Evolutionary conservation across 2,329 filamentous ascomycete genomes (phyloP).

Genomic region (Neurospora sp.): DNA sequence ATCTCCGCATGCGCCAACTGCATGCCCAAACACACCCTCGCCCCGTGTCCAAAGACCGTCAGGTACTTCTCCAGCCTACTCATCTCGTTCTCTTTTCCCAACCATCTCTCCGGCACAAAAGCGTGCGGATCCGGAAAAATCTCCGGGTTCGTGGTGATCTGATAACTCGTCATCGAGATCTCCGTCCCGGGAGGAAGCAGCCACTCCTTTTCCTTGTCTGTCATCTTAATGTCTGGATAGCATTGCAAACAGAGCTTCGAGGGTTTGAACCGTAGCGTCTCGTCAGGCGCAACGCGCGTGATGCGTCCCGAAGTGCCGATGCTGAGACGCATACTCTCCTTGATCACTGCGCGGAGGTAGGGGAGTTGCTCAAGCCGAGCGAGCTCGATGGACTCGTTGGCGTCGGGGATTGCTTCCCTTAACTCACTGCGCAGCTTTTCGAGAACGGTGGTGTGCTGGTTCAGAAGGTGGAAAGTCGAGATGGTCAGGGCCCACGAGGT

Average conservation of each 20-base stretch:
- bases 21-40: slow-evolving; percentile 5
- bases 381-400: neutral
- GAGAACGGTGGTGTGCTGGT: neutral
- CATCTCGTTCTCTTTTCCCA: slow-evolving; percentile 1
- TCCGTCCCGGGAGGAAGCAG: slow-evolving; percentile 14
- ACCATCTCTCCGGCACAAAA: slow-evolving; percentile 11
- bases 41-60: slow-evolving; percentile 4
- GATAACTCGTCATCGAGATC: slow-evolving; percentile 13
- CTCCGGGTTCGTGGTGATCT: slow-evolving; percentile 5
- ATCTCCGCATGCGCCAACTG: slow-evolving; percentile 7
- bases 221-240: slow-evolving; percentile 1
- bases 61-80: slow-evolving; percentile 14
- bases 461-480: slow-evolving; percentile 12
- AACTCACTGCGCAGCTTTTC: slow-evolving; percentile 10
- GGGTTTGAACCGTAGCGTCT: slow-evolving; percentile 17
- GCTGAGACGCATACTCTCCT: slow-evolving; percentile 27
- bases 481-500: slow-evolving; percentile 13
- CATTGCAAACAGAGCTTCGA: neutral
- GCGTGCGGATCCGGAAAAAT: slow-evolving; percentile 7
- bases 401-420: slow-evolving; percentile 11
- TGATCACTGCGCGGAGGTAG: slow-evolving; percentile 24
- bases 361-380: slow-evolving; percentile 20
- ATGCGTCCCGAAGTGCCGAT: slow-evolving; percentile 24
- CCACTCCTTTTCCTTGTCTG: slow-evolving; percentile 8
- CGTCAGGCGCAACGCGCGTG: slow-evolving; percentile 22